Percentiles rank a stretch among this genome's conserved stretches.
Evolutionary conservation across 1,139 yeast genomes (phyloP).

Genomic region (Torulaspora pretoriensis): DNA sequence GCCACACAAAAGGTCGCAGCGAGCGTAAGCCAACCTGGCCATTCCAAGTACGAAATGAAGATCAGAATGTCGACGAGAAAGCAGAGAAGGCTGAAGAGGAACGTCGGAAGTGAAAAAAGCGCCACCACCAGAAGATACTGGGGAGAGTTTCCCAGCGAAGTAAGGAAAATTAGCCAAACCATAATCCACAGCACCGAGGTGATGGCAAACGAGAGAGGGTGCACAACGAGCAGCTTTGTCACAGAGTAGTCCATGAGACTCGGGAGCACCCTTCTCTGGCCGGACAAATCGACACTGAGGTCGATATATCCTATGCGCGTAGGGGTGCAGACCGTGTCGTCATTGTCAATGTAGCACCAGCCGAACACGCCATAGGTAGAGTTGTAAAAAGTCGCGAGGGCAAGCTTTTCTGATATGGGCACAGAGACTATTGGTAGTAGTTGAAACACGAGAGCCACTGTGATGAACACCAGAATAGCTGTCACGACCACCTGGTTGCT

Average conservation of each 20-base stretch:
- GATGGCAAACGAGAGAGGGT: constrained; percentile 73
- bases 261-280: constrained; percentile 44
- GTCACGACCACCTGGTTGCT: constrained; percentile 4
- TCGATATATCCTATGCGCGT: constrained; percentile 37
- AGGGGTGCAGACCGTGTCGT: constrained; percentile 49
- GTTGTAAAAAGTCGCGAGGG: constrained; percentile 47
- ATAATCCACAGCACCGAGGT: constrained; percentile 44
- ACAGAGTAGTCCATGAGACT: constrained; percentile 61
- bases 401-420: constrained; percentile 49
- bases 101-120: constrained; percentile 42
- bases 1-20: constrained; percentile 53
- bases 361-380: constrained; percentile 83
- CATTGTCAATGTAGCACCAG: constrained; percentile 49
- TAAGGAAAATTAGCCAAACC: constrained; percentile 38
- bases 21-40: constrained; percentile 67
- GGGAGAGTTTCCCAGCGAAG: constrained; percentile 35
- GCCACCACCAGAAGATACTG: constrained; percentile 33
- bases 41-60: constrained; percentile 55
- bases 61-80: constrained; percentile 53
- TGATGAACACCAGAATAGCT: constrained; percentile 9
- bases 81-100: constrained; percentile 48
- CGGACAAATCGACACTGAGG: constrained; percentile 29
- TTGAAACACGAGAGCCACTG: constrained; percentile 22
- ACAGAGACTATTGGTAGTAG: constrained; percentile 40
- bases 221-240: constrained; percentile 71